Base-by-base conservation (phyloP, 2,329 filamentous ascomycete genomes). In the Phoma sp. region DNA sequence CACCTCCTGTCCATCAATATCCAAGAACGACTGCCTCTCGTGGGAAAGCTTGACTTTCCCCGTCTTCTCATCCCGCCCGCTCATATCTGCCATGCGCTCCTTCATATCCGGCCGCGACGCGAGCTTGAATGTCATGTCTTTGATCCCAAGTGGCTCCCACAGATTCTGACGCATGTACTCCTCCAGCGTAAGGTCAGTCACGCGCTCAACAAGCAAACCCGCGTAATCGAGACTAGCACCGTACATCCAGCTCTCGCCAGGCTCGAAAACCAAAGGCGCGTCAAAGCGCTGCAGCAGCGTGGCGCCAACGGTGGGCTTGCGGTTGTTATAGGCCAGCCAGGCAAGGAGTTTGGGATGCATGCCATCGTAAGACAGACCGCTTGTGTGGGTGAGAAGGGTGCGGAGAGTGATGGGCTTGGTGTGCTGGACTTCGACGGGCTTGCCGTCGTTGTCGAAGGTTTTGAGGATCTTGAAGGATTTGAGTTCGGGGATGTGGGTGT, bases 141-240 rank as follows among this genome's bases (percentile, higher is more conserved):
- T 73, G 44, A 82, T 69, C 0, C 72, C 75, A 2, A 82, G 70
- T 0, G 78, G 79, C 43, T 74, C 64, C 68, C 78, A 76, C 9
- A 82, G 74, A 51, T 79, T 67, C 27, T 82, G 77, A 0, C 85
- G 84, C 1, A 87, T 86, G 57, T 89, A 84, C 55, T 84, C 83
- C 1, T 87, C 68, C 4, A 89, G 69, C 0, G 86, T 82, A 55
- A 71, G 69, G 5, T 70, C 67, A 24, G 64, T 78, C 72, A 79
- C 39, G 4, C 64, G 66, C 62, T 82, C 77, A 4, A 84, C 66
- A 1, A 78, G 67, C 4, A 77, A 54, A 3, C 79, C 80, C 0
- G 77, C 80, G 75, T 79, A 83, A 69, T 84, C 82, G 37, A 78
- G 52, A 0, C 70, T 67, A 3, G 72, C 62, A 4, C 82, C 80